Percentiles rank a stretch among this genome's conserved stretches.
Conservation (phyloP, 257 asterid species). For the Salvia hispanica region DNA sequence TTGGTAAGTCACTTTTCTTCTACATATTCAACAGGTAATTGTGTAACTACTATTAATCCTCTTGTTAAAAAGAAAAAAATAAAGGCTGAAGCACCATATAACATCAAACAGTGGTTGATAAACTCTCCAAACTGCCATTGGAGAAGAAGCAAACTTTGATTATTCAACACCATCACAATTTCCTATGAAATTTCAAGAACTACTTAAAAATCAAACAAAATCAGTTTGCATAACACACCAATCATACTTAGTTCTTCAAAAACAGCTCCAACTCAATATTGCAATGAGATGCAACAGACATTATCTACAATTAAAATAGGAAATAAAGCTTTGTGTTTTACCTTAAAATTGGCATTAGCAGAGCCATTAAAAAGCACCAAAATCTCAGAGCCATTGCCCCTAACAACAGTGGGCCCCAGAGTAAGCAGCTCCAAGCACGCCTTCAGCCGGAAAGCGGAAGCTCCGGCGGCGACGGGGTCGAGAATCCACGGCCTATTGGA, state of each 20-base stretch:
- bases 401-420: slow-evolving; percentile 70
- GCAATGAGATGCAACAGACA: too few relatives aligned
- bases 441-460: slow-evolving; percentile 65
- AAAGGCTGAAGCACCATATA: not conserved
- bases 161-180: not conserved
- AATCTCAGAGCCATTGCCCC: slow-evolving; percentile 96
- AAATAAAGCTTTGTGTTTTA: slow-evolving; percentile 5
- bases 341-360: slow-evolving; percentile 62
- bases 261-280: too few relatives aligned
- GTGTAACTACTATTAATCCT: too few relatives aligned
- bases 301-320: not conserved
- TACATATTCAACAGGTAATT: too few relatives aligned
- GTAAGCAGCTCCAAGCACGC: slow-evolving; percentile 73
- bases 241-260: too few relatives aligned
- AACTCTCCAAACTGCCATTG: not conserved
- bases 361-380: slow-evolving; percentile 68
- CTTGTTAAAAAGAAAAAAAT: not conserved
- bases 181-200: not conserved
- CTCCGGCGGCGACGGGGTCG: slow-evolving; percentile 94
- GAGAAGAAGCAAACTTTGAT: not conserved
- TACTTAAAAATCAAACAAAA: too few relatives aligned
- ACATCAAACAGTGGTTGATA: not conserved
- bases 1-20: too few relatives aligned
- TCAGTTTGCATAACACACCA: too few relatives aligned
- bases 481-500: slow-evolving; percentile 82